A percentile compares a stretch with the other conserved stretches of the same genome.
Conservation (phyloP, 441 rosid species). For the Capsella rubella region DNA sequence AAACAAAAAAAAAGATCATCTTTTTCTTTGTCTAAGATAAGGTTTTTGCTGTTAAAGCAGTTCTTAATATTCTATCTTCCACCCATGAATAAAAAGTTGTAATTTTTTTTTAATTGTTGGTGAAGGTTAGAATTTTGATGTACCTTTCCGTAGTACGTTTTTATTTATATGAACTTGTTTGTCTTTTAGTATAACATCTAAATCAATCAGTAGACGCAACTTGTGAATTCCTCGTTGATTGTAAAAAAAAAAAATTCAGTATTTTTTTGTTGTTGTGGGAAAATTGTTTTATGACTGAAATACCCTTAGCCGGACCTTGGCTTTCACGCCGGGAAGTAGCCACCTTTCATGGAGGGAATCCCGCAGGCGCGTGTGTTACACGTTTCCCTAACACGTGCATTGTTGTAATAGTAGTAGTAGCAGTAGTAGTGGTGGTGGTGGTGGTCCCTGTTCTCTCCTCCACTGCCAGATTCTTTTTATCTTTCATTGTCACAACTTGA, state of each 20-base stretch:
- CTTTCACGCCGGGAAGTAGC: constrained; percentile 46
- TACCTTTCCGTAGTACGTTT: constrained; percentile 49
- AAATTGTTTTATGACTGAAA: constrained; percentile 14
- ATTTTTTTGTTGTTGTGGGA: background rate
- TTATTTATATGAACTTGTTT: background rate
- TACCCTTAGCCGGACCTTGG: constrained; percentile 45
- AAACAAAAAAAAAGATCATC: background rate
- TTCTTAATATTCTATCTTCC: constrained; percentile 24
- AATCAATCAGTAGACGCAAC: constrained; percentile 8
- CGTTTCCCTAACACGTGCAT: constrained; percentile 34
- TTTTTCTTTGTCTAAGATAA: constrained; percentile 15
- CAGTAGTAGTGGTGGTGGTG: constrained; percentile 39
- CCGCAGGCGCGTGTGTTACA: constrained; percentile 41
- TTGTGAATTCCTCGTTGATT: constrained; percentile 15
- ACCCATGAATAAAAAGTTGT: constrained; percentile 24
- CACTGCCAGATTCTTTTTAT: constrained; percentile 38
- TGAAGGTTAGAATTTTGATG: constrained; percentile 30
- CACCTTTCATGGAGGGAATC: constrained; percentile 49
- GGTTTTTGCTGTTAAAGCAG: constrained; percentile 32
- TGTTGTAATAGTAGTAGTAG: constrained; percentile 7
- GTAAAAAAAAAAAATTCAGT: constrained; percentile 24
- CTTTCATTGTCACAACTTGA: constrained; percentile 40
- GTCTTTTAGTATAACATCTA: constrained; percentile 30
- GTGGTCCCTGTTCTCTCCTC: constrained; percentile 41
- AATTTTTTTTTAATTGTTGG: background rate